A percentile compares a stretch with the other conserved stretches of the same genome.
Conservation (phyloP, 1,284 basidiomycete species). For the Cryptococcus jaspeensis region DNA sequence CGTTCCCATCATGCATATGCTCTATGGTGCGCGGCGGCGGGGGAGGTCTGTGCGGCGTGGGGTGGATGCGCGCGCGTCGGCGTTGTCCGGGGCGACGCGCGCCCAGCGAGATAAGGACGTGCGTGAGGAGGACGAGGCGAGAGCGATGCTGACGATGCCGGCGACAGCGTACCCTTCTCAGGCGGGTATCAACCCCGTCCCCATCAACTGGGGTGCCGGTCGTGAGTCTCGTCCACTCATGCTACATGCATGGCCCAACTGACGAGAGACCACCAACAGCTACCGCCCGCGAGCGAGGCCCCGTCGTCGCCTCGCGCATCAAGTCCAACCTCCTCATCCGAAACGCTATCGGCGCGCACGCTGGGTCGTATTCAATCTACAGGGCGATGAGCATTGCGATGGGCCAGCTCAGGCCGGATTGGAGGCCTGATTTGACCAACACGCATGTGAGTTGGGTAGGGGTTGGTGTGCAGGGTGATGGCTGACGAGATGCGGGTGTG, state of each 20-base stretch:
- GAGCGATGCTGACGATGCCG: no score
- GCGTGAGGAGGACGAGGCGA: no score
- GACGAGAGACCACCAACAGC: slow-evolving; percentile 18
- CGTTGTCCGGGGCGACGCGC: background rate
- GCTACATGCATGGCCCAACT: background rate
- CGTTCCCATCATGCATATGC: no score
- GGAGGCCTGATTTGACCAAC: slow-evolving; percentile 80
- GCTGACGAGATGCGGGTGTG: background rate
- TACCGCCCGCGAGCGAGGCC: slow-evolving; percentile 61
- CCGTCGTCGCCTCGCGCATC: slow-evolving; percentile 85
- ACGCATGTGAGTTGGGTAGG: slow-evolving; percentile 59
- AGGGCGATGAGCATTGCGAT: slow-evolving; percentile 87
- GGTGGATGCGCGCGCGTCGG: background rate
- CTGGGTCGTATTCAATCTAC: slow-evolving; percentile 92
- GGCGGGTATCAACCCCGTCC: slow-evolving; percentile 70
- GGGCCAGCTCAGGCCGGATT: slow-evolving; percentile 78
- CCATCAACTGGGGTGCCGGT: slow-evolving; percentile 76
- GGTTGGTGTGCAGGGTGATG: background rate
- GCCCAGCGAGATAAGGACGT: background rate
- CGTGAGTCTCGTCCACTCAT: slow-evolving; percentile 54
- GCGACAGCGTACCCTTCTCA: slow-evolving; percentile 69
- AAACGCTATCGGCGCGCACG: slow-evolving; percentile 92
- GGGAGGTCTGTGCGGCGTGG: background rate
- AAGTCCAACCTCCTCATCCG: slow-evolving; percentile 80
- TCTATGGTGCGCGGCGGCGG: no score